Conservation (phyloP, 352 stramenopile genomes). For the Phytophthora cajani region DNA sequence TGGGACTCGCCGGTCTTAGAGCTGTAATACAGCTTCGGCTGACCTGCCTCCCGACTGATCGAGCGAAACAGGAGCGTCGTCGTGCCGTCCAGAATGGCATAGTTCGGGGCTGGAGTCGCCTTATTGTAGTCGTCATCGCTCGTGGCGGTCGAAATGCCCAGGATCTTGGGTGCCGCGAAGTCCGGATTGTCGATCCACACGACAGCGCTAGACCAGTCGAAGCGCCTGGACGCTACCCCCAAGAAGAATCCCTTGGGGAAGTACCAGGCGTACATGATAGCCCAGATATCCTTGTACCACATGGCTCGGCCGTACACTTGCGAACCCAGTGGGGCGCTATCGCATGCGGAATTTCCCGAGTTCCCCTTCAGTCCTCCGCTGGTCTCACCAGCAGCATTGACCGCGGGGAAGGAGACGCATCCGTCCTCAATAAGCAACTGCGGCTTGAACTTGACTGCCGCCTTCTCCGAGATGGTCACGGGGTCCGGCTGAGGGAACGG, state of each 20-base stretch:
- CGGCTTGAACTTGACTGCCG: conserved; percentile 1
- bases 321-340: not conserved
- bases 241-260: not conserved
- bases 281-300: conserved; percentile 1
- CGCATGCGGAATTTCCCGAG: not conserved
- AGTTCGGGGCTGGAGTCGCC: not conserved
- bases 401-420: not conserved
- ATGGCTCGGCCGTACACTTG: conserved; percentile 1
- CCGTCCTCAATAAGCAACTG: not conserved
- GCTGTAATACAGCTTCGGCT: not conserved
- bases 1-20: not conserved
- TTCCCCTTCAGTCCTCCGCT: not conserved
- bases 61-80: not conserved
- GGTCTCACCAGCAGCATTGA: not conserved
- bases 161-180: not conserved
- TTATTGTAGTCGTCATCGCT: not conserved
- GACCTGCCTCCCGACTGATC: not conserved
- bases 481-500: not conserved
- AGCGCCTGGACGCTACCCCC: not conserved
- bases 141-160: not conserved
- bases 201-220: not conserved
- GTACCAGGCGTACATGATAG: conserved; percentile 1
- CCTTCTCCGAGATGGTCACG: not conserved
- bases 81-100: not conserved
- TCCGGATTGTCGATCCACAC: not conserved